Evolutionary conservation across 352 stramenopile species (phyloP).

Genomic region (Globisporangium polare): DNA sequence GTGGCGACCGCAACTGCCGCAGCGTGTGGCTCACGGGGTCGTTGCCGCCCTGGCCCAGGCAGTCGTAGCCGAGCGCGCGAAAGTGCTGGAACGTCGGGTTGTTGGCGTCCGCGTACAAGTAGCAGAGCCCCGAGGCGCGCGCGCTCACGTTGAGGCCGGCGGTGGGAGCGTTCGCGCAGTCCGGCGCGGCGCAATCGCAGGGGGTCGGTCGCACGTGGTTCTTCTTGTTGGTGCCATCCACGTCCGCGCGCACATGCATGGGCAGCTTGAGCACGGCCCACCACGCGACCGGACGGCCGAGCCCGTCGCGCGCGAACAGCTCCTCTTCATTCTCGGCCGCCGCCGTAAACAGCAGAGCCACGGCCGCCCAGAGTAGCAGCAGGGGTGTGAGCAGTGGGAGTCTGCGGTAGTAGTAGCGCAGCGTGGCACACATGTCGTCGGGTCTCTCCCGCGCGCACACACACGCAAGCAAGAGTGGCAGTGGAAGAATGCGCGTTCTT

Average conservation of each 20-base stretch:
- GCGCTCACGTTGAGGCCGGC: slow-evolving; percentile 22
- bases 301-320: slow-evolving; percentile 54
- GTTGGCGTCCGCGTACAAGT: slow-evolving; percentile 68
- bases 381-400: slow-evolving; percentile 16
- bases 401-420: not conserved
- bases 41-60: slow-evolving; percentile 67
- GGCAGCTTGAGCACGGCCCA: slow-evolving; percentile 78
- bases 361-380: slow-evolving; percentile 11
- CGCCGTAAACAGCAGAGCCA: not conserved
- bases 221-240: not conserved
- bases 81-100: slow-evolving; percentile 57
- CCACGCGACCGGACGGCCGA: slow-evolving; percentile 58
- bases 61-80: slow-evolving; percentile 64
- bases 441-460: not conserved
- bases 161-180: slow-evolving; percentile 51
- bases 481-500: not conserved
- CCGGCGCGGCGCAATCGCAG: slow-evolving; percentile 58
- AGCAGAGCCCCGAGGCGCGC: slow-evolving; percentile 64
- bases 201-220: slow-evolving; percentile 31
- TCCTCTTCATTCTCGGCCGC: slow-evolving; percentile 4
- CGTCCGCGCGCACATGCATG: slow-evolving; percentile 27
- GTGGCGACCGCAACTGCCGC: slow-evolving; percentile 33
- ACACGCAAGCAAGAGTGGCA: not conserved
- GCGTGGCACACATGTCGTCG: not conserved
- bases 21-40: slow-evolving; percentile 75